Conservation (phyloP, 495 filamentous ascomycete genomes). For the Podospora comata region DNA sequence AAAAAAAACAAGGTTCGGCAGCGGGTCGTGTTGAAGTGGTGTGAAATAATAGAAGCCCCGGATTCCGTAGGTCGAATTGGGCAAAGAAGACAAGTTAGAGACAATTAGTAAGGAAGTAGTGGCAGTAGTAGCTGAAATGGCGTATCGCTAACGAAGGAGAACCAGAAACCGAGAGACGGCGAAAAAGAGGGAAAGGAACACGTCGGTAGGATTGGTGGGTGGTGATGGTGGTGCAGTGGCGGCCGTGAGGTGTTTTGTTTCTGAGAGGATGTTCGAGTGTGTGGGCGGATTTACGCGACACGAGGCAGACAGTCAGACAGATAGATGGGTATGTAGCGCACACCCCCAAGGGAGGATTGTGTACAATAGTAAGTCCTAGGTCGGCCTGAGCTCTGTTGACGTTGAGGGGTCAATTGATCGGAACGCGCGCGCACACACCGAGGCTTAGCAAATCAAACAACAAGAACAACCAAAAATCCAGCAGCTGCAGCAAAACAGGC, state of each 20-base stretch:
- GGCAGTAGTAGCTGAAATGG: slow-evolving; percentile 1
- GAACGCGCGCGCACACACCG: slow-evolving; percentile 24
- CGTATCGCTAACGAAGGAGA: slow-evolving; percentile 11
- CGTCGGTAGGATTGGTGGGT: slow-evolving; percentile 9
- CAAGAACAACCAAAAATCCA: not conserved
- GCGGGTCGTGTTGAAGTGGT: slow-evolving; percentile 15
- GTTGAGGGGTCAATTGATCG: slow-evolving; percentile 24
- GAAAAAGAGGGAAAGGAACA: slow-evolving; percentile 7
- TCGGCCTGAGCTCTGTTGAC: slow-evolving; percentile 10
- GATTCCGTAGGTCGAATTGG: not conserved
- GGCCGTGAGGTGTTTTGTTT: slow-evolving; percentile 6
- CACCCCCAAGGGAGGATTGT: not conserved
- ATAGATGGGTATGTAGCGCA: not conserved
- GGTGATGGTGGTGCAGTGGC: slow-evolving; percentile 4
- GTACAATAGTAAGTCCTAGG: not conserved
- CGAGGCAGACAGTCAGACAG: not conserved
- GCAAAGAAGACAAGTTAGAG: slow-evolving; percentile 8
- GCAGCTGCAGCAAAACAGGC: slow-evolving; percentile 9
- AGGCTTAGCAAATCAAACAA: slow-evolving; percentile 33
- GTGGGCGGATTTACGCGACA: slow-evolving; percentile 21
- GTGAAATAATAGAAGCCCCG: slow-evolving; percentile 2
- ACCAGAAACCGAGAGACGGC: slow-evolving; percentile 6
- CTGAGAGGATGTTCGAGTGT: slow-evolving; percentile 11
- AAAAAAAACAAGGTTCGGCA: slow-evolving; percentile 20
- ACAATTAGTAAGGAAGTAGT: slow-evolving; percentile 17